Percentiles rank a stretch among this genome's conserved stretches.
Evolutionary conservation across 257 asterid species (phyloP).

Genomic region (Anisodus acutangulus): DNA sequence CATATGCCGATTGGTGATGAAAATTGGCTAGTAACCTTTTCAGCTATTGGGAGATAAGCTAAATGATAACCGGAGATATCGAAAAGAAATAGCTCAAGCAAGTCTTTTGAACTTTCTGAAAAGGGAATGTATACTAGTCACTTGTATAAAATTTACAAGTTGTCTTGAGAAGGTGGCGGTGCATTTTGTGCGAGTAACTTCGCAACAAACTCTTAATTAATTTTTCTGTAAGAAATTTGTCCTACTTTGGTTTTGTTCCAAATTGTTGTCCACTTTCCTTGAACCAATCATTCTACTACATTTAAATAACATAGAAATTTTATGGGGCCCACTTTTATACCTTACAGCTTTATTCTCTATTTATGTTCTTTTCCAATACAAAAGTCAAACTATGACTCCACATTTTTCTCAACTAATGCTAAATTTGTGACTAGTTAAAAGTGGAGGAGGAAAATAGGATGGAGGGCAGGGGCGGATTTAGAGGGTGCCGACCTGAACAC

Average conservation of each 20-base stretch:
- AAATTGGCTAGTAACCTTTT: background rate
- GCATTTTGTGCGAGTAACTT: background rate
- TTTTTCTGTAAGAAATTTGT: constrained; percentile 3
- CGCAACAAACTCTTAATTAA: background rate
- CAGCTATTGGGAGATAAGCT: background rate
- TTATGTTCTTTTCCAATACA: background rate
- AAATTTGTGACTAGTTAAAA: background rate
- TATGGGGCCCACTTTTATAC: background rate
- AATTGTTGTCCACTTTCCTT: background rate
- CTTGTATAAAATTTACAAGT: background rate
- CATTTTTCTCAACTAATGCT: constrained; percentile 16
- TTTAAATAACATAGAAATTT: background rate
- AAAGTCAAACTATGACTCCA: background rate
- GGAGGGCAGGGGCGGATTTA: background rate
- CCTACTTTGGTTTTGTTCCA: background rate
- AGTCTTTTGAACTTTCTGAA: background rate
- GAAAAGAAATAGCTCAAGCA: background rate
- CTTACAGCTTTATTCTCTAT: background rate
- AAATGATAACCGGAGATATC: background rate
- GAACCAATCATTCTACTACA: background rate
- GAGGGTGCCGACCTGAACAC: no score
- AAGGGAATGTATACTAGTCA: constrained; percentile 2
- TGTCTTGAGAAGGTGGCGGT: constrained; percentile 11
- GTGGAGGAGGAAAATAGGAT: background rate
- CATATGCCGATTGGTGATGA: background rate